These are phyloP conservation scores for Ceratobasidium sp. DNA, from an alignment of 1,284 basidiomycete genomes.

Conservation along the genomic window DNA sequence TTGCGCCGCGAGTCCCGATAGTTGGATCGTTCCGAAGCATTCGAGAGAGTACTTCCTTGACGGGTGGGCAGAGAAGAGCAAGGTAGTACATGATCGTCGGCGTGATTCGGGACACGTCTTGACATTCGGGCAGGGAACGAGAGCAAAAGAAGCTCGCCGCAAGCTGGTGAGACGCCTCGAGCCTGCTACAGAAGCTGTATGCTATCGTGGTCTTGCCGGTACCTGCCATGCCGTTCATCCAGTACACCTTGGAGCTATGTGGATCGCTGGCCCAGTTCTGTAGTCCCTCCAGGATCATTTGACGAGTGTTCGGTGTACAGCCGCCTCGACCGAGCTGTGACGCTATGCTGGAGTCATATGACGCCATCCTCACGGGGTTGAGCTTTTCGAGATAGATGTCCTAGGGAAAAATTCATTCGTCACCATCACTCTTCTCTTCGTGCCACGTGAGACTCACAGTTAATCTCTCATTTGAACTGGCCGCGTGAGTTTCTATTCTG, in stretches of 20 bases:
- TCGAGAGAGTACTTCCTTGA: not conserved
- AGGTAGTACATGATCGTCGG: conserved; percentile 47
- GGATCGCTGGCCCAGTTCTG: conserved; percentile 43
- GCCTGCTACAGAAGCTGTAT: conserved; percentile 50
- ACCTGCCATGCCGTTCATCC: conserved; percentile 54
- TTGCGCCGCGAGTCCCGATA: not conserved
- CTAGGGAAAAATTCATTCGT: not conserved
- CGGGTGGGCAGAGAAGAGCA: conserved; percentile 12
- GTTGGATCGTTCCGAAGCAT: conserved; percentile 2
- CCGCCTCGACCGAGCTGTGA: not conserved
- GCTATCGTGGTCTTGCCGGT: conserved; percentile 48
- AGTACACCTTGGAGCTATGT: conserved; percentile 47
- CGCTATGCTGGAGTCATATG: not conserved
- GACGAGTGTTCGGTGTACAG: conserved; percentile 49
- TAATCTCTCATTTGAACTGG: not conserved
- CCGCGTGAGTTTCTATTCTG: no score
- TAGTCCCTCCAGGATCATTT: conserved; percentile 46
- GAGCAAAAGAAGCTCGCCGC: conserved; percentile 57
- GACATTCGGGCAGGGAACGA: conserved; percentile 44
- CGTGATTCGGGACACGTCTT: conserved; percentile 21
- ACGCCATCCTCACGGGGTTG: not conserved
- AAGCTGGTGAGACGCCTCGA: conserved; percentile 46
- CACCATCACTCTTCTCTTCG: not conserved
- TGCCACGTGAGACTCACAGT: not conserved
- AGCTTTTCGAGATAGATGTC: not conserved